Evolutionary conservation across 345 rosid species (phyloP), one percentile per base, ranked within the genome.

Genomic region (Rhodomyrtus tomentosa): DNA sequence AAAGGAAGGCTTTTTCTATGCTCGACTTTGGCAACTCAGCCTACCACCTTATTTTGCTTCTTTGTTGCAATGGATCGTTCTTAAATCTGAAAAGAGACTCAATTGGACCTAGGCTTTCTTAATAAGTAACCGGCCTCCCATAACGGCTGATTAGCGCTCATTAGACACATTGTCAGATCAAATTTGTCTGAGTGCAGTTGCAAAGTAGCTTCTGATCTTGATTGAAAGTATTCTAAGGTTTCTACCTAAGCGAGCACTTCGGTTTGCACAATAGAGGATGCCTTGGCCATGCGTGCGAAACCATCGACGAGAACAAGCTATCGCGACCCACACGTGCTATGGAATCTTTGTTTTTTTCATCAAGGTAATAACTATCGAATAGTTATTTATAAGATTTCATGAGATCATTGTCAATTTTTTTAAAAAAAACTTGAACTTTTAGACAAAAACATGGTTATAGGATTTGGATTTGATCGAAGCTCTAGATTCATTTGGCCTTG

Each of bases 401-500:
- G 0, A 9, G 50, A 9, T 3, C 11, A 48, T 3, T 9, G 10
- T 1, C 11, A 48, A 3, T 1, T 48, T 1, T 48, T 48, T 9
- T 8, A 48, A 48, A 48, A 48, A 48, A 48, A 9, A 6, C 10
- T 48, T 48, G 2, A 48, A 48, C 0, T 9, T 2, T 48, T 48
- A 48, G 12, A 48, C 10, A 9, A 10, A 10, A 0, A 3, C 50
- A 11, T 48, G 0, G 3, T 9, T 48, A 24, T 21, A 36, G 3
- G 79, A 68, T 36, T 5, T 68, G 45, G 79, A 5, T 36, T 68
- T 36, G 45, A 36, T 40, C 18, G 79, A 68, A 36, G 79, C 79
- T 36, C 1, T 4, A 42, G 13, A 25, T 68, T 36, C 79, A 9
- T 36, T 9, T 9, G 45, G 79, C 79, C 79, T 68, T 36, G 79